These are phyloP conservation scores for Lepidium africanum DNA, from an alignment of 345 rosid genomes.

Conservation along the genomic window DNA sequence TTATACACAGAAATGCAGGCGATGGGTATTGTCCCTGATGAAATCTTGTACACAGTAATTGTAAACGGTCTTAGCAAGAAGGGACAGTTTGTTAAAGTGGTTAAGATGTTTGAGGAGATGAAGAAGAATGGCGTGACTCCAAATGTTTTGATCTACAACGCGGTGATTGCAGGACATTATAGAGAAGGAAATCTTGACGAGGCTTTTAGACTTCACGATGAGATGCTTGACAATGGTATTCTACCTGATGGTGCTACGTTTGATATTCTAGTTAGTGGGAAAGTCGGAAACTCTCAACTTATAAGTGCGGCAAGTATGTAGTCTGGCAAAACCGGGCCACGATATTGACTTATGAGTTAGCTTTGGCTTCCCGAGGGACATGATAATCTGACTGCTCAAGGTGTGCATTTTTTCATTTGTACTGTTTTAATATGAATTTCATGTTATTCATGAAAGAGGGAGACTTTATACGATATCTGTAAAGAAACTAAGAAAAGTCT, in stretches of 20 bases:
- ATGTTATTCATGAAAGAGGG: neutral
- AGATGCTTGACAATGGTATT: conserved; percentile 84
- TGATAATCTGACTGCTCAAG: conserved; percentile 5
- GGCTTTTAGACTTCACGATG: conserved; percentile 66
- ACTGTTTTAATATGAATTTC: neutral
- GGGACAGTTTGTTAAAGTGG: conserved; percentile 54
- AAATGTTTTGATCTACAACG: conserved; percentile 49
- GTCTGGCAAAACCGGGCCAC: neutral
- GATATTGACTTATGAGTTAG: neutral
- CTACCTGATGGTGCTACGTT: conserved; percentile 55
- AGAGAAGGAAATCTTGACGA: conserved; percentile 62
- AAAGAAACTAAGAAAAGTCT: neutral
- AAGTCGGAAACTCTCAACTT: conserved; percentile 24
- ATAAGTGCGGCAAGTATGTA: conserved; percentile 22
- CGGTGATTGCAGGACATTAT: conserved; percentile 58
- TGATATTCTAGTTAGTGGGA: conserved; percentile 57
- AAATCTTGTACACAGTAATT: conserved; percentile 38
- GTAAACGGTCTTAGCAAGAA: conserved; percentile 51
- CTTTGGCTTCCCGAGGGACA: neutral
- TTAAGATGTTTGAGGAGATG: conserved; percentile 59
- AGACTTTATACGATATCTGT: neutral
- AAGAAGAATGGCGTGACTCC: conserved; percentile 44
- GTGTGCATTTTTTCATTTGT: conserved; percentile 7
- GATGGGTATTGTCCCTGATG: conserved; percentile 53
- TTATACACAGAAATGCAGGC: conserved; percentile 63